These are phyloP conservation scores for Flaveria brownii DNA, from an alignment of 129 eudicot genomes.

Conservation along the genomic window DNA sequence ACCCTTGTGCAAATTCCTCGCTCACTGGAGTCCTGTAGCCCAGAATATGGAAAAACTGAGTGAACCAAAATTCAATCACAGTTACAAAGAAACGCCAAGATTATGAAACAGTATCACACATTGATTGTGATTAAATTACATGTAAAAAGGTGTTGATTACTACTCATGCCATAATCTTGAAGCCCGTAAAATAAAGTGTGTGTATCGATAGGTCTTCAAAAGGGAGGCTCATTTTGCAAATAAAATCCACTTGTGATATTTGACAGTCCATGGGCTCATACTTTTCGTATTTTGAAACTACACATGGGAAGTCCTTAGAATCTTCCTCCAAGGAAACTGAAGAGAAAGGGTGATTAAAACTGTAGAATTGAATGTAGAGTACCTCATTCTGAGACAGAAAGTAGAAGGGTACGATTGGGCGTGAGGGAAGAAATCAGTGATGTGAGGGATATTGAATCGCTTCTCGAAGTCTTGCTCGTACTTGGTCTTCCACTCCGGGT, in stretches of 20 bases:
- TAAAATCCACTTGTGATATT: background rate
- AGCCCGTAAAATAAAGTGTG: no score
- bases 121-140: background rate
- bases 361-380: background rate
- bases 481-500: conserved; percentile 81
- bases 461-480: conserved; percentile 60
- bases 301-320: no score
- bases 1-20: conserved; percentile 72
- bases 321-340: background rate
- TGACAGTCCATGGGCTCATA: no score
- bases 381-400: conserved; percentile 91
- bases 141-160: background rate
- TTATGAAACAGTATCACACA: background rate
- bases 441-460: conserved; percentile 73
- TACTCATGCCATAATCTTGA: background rate
- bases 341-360: no score
- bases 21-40: conserved; percentile 68
- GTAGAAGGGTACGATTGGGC: conserved; percentile 76
- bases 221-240: no score
- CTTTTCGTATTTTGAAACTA: no score
- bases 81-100: background rate
- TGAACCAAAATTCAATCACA: background rate
- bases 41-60: background rate
- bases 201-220: no score
- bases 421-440: conserved; percentile 57